Base-by-base conservation (phyloP, 2,329 filamentous ascomycete species). In the Diaporthe batatas region DNA sequence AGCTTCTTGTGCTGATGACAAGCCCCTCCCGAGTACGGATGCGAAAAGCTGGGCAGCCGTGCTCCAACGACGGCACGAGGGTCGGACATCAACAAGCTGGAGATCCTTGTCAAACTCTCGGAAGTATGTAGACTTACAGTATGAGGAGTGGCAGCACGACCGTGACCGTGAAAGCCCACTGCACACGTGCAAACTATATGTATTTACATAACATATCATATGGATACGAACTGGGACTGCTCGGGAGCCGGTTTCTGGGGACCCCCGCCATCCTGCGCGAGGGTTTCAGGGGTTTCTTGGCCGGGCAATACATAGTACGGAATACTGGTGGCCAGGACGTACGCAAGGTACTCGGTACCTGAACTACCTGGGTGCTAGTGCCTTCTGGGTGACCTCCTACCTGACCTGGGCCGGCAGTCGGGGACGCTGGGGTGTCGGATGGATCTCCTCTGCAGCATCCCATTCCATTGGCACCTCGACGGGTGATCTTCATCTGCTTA, bases 401-500 rank as follows among this genome's bases (percentile, higher is more conserved):
- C n/a, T n/a, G n/a, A n/a, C n/a, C n/a, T n/a, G 2, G 55, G 34
- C 23, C 59, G 42, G 59, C 42, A n/a, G 11, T 18, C 39, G 57
- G 39, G 36, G 42, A 42, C n/a, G n/a, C 25, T 39, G 58, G 58
- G 42, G 14, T 42, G 23, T 32, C n/a, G 18, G 42, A 65, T 67
- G 62, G 62, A 44, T 39, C 32, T 67, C 62, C 34, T 32, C 11
- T 23, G 47, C 59, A 67, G 47, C 32, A 36, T 51, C 62, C 62
- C 62, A 44, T 67, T 7, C 62, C 44, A 67, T 67, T 67, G 62
- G 62, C 47, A 67, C 47, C 34, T 53, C 7, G 47, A 39, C 44
- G 62, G 62, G 62, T 39, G 62, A 67, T 67, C 62, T 67, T 67
- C 62, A 67, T 67, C 62, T 67, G 62, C 47, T 53, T 14, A 39